Base-by-base conservation (phyloP, 441 rosid genomes). In the Populus trichocarpa region DNA sequence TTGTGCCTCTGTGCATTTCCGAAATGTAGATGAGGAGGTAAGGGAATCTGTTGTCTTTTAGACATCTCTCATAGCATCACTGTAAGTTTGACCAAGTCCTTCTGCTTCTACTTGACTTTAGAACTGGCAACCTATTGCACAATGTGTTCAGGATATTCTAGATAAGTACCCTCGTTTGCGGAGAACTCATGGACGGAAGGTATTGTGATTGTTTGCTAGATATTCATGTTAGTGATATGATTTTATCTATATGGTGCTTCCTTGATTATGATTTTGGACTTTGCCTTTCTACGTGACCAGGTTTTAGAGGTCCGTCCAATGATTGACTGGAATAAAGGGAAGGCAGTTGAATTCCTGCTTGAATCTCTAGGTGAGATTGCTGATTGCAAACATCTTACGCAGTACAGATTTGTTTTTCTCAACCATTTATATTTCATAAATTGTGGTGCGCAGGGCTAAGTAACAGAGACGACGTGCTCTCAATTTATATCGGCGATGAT, bases 161-260 rank as follows among this genome's bases (percentile, higher is more conserved):
- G n/a, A n/a, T n/a, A n/a, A 86, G 42, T 96, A 91, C 80, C 97
- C 99, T 83, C 96, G 94, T 57, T 80, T 96, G 77, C 87, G 87
- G 64, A 77, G 90, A 79, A 96, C 97, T 84, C 98, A 93, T 69
- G 98, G 99, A 36, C 92, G 98, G 89, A 96, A 93, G 98, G 99
- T 96, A 87, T 67, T n/a, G 25, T 25, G 3, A 40, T 67, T 64
- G 53, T 38, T 26, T 11, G 9, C 23, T 68, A 53, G 9, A 53
- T 63, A 5, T 11, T 72, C 26, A 7, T 77, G 11, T 3, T 57
- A 33, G 30, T 69, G 25, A 6, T 59, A 22, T 23, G 33, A 6
- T 11, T 40, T 61, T n/a, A 25, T 16, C 63, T 36, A 20, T 28
- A 23, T 30, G 25, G 5, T 13, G 32, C 35, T 38, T 61, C 16